Evolutionary conservation across 148 eudicot species (phyloP).

Genomic region (Silene conica): DNA sequence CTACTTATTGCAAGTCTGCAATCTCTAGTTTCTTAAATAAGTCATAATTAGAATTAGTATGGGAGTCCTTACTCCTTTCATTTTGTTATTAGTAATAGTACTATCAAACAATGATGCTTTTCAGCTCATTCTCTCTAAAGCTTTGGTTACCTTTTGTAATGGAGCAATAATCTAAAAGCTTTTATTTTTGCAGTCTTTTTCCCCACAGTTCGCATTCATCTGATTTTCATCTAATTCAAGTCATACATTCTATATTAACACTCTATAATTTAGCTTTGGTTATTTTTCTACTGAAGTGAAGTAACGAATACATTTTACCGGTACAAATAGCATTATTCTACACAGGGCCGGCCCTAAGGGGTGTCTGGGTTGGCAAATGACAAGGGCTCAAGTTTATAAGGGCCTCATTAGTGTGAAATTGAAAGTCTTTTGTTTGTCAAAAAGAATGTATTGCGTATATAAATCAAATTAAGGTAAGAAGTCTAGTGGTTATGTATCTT

Average conservation of each 20-base stretch:
- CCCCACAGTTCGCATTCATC: not conserved
- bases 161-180: not conserved
- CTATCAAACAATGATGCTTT: constrained; percentile 13
- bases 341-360: no score
- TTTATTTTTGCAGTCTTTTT: not conserved
- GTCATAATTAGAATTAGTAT: not conserved
- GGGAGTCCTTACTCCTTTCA: constrained; percentile 2
- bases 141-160: constrained; percentile 10
- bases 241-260: no score
- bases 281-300: no score
- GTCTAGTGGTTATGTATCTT: no score
- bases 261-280: no score
- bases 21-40: not conserved
- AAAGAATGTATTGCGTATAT: no score
- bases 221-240: not conserved
- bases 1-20: not conserved
- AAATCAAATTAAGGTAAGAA: no score
- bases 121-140: constrained; percentile 23
- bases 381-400: no score
- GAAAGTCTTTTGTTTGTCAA: no score
- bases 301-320: not conserved
- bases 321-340: not conserved
- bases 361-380: no score
- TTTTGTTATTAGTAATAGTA: constrained; percentile 10
- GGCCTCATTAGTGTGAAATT: no score